Percentiles rank a stretch among this genome's conserved stretches.
Conservation (phyloP, 805 yeast genomes). For the Saccharomycopsis sp. region DNA sequence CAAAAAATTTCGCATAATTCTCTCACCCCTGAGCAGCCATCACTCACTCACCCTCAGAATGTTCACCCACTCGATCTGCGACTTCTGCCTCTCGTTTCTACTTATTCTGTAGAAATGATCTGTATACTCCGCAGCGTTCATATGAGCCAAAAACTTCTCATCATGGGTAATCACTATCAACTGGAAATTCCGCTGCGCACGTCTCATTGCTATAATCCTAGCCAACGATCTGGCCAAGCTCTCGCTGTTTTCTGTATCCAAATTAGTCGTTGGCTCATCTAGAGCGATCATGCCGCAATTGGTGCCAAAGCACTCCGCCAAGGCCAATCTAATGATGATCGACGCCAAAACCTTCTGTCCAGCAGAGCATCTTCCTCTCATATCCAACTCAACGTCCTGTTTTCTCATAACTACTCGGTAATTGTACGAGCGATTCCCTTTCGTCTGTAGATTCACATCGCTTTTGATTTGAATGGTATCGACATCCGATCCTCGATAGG, state of each 20-base stretch:
- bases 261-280: slow-evolving; percentile 96
- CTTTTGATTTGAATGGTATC: slow-evolving; percentile 83
- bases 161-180: slow-evolving; percentile 95
- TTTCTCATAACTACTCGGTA: slow-evolving; percentile 94
- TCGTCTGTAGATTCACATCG: slow-evolving; percentile 39
- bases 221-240: slow-evolving; percentile 77
- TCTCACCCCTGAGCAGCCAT: too few species aligned
- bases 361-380: slow-evolving; percentile 98
- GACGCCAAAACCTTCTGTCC: slow-evolving; percentile 95
- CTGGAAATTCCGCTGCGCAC: slow-evolving; percentile 82
- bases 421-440: slow-evolving; percentile 64
- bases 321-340: slow-evolving; percentile 80
- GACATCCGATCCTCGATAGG: slow-evolving; percentile 93
- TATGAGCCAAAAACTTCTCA: slow-evolving; percentile 77
- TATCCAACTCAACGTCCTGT: slow-evolving; percentile 85
- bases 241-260: slow-evolving; percentile 84
- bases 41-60: slow-evolving; percentile 22
- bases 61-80: slow-evolving; percentile 58
- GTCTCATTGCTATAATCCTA: slow-evolving; percentile 66
- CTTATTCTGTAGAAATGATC: slow-evolving; percentile 80
- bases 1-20: too few species aligned
- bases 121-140: slow-evolving; percentile 79
- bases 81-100: slow-evolving; percentile 75
- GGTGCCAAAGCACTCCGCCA: slow-evolving; percentile 92
- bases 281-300: slow-evolving; percentile 94